phyloP scores from a whole-genome alignment of 2,329 filamentous ascomycete genomes.

The Aspergillus fischeri region DNA sequence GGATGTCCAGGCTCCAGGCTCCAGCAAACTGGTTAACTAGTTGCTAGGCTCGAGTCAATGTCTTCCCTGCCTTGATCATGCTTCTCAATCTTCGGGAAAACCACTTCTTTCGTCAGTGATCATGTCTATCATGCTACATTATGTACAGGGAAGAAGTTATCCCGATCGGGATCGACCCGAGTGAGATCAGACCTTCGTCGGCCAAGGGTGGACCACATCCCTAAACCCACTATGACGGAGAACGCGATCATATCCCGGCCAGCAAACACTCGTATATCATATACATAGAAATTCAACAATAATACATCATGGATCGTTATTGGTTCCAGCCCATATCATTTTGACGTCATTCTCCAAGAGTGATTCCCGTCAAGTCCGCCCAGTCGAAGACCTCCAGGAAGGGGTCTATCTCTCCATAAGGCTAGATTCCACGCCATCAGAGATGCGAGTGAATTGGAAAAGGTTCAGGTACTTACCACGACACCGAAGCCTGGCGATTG shows the following conservation, averaged over 20 bases:
- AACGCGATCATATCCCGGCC: neutral
- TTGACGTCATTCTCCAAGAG: constrained; percentile 15
- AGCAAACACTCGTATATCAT: neutral
- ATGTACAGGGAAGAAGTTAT: neutral
- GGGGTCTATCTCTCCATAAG: constrained; percentile 28
- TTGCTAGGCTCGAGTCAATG: too few relatives aligned
- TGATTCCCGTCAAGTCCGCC: constrained; percentile 29
- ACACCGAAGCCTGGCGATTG: constrained; percentile 20
- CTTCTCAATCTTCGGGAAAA: neutral
- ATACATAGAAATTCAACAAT: neutral
- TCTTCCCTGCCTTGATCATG: too few relatives aligned
- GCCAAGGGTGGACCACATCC: neutral
- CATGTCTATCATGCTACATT: neutral
- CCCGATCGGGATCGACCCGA: neutral
- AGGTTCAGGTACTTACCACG: constrained; percentile 17
- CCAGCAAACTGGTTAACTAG: too few relatives aligned
- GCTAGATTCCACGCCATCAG: constrained; percentile 9
- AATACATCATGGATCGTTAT: neutral
- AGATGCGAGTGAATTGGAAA: neutral
- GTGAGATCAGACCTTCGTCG: neutral
- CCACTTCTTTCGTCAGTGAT: neutral
- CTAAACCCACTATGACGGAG: neutral
- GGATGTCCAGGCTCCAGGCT: neutral
- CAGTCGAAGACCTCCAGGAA: constrained; percentile 34
- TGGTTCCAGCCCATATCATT: neutral